Base-by-base conservation (phyloP, 116 monocot genomes). In the Phalaenopsis hybrid region DNA sequence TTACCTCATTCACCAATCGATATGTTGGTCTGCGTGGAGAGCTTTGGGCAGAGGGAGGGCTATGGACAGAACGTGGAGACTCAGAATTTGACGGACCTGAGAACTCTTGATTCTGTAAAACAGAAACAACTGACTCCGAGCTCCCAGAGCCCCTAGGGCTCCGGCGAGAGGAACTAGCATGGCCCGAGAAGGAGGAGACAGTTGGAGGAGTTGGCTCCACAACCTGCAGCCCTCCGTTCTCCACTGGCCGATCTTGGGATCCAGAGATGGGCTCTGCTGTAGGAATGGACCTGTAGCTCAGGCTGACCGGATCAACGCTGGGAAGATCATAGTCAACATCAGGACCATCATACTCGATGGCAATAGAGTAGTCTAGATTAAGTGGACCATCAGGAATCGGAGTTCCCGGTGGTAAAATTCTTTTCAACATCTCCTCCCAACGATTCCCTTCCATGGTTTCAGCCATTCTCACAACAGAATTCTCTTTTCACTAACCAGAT, bases 291-390 rank as follows among this genome's bases (percentile, higher is more conserved):
- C 84, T 44, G 34, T 69, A 68, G 80, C 61, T 81, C 25, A 91
- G 41, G 69, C 87, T 80, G 10, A 94, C 89, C 16, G 91, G 93
- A 8, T 91, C 87, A 18, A 92, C 85, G 48, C 85, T 84, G 41
- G 94, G 94, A 51, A 88, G 92, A 16, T 92, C 92, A 41, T 91
- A 87, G 25, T 86, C 43, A 33, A 96, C 89, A n/a, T 89, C 87
- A 0, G 91, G 92, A 11, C 95, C 96, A 13, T 85, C 82, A 76
- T 94, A 96, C 87, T 89, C 92, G 55, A 94, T 78, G 0, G 92
- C 94, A 33, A 96, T 89, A 7, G 96, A 92, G 86, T 91, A 94
- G 57, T 96, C 94, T 6, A 94, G 85, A 77, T 91, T 91, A 21
- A 82, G 44, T 10, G 85, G 83, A 10, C 85, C 80, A 33, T 91